Base-by-base conservation (phyloP, 805 yeast species). In the Barnettozyma californica region DNA sequence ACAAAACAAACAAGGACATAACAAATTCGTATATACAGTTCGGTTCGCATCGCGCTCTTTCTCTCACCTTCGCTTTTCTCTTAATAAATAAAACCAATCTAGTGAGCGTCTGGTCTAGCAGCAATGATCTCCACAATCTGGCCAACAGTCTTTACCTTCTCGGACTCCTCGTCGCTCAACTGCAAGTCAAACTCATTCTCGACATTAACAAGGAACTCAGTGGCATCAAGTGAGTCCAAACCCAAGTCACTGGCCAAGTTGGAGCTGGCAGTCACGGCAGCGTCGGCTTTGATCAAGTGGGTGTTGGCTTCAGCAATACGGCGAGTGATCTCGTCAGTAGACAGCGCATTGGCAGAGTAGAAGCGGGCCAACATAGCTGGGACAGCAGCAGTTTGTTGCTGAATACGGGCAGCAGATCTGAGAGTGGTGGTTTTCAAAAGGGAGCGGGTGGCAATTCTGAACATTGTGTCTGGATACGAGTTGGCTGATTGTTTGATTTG, bases 161-260 rank as follows among this genome's bases (percentile, higher is more conserved):
- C 97, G 47, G 97, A 94, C 60, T 88, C 87, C 67, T 86, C 83
- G 72, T 89, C 96, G 34, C 95, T 89, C 64, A 87, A 81, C 66
- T 84, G 87, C 64, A 88, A 78, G 61, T 87, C 89, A 56, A 84
- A 84, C 67, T 84, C 91, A 76, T 91, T 97, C 75, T 92, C 99
- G 63, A 92, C 84, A 49, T 96, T 96, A 68, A 94, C 96, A 60
- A 94, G 78, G 48, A 94, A 91, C 74, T 92, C 99, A 53, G 92
- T 96, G 54, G 94, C 86, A 64, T 92, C 99, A 57, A 92, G 77
- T 9, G 96, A 87, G 69, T 92, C 99, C 65, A 87, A 78, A n/a
- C 91, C 92, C 58, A 87, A 77, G 62, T 87, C 95, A 46, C 62
- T 62, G 44, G 69, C 61, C 55, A 74, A 66, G 33, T 67, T 59